These are phyloP conservation scores for Boletus rubescentipes DNA, from an alignment of 768 basidiomycete species.

Conservation along the genomic window DNA sequence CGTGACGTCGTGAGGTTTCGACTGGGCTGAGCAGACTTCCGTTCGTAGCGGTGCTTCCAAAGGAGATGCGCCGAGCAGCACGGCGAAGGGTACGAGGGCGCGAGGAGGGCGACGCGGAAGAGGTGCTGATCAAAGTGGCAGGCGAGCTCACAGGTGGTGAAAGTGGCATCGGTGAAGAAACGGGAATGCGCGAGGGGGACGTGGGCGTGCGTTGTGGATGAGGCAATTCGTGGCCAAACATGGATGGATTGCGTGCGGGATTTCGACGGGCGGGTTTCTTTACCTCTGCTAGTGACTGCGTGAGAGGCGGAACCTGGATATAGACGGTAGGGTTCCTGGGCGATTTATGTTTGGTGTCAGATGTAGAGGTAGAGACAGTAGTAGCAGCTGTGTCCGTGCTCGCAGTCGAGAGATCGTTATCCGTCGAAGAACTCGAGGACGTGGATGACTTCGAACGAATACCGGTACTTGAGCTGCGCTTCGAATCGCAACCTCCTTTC, in stretches of 20 bases:
- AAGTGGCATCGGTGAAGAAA: constrained; percentile 28
- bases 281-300: constrained; percentile 17
- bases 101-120: constrained; percentile 18
- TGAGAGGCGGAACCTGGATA: constrained; percentile 23
- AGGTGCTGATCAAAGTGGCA: constrained; percentile 4
- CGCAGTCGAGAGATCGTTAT: constrained; percentile 33
- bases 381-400: constrained; percentile 34
- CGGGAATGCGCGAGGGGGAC: constrained; percentile 31
- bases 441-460: constrained; percentile 23
- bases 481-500: constrained; percentile 14
- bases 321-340: constrained; percentile 18
- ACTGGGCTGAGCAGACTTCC: constrained; percentile 37
- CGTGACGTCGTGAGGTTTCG: constrained; percentile 27
- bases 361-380: constrained; percentile 21
- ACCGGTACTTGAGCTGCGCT: constrained; percentile 18
- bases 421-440: constrained; percentile 33
- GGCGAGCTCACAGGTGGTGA: constrained; percentile 12
- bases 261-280: constrained; percentile 41
- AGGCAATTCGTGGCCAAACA: constrained; percentile 66
- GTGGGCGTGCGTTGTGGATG: constrained; percentile 37
- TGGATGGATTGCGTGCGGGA: constrained; percentile 59
- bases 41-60: constrained; percentile 46
- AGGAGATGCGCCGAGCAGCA: constrained; percentile 61
- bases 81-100: constrained; percentile 32
- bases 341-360: constrained; percentile 18